Conservation (phyloP, 805 yeast species). For the Kodamaea fukazawae region DNA sequence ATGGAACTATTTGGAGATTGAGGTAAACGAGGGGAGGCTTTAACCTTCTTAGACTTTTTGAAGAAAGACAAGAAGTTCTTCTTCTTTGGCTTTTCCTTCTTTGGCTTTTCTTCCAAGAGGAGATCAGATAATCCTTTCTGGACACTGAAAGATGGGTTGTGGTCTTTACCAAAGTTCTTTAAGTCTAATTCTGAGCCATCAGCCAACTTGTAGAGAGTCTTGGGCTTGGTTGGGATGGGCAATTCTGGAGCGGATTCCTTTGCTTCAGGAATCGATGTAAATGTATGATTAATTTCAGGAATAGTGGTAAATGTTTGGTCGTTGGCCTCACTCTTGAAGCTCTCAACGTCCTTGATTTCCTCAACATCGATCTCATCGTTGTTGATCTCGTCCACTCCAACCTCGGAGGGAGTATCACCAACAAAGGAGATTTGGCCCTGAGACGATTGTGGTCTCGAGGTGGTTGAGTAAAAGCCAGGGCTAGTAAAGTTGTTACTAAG, state of each 20-base stretch:
- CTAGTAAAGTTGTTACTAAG: background rate
- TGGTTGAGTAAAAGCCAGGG: background rate
- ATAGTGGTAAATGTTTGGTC: background rate
- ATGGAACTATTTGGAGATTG: constrained; percentile 14
- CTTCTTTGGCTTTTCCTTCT: constrained; percentile 16
- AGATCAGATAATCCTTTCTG: constrained; percentile 14
- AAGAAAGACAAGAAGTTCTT: constrained; percentile 37
- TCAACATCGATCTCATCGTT: constrained; percentile 2
- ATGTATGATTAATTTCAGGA: background rate
- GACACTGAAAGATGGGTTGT: constrained; percentile 36
- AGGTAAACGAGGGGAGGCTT: constrained; percentile 13
- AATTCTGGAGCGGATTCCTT: constrained; percentile 12
- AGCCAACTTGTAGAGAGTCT: constrained; percentile 12
- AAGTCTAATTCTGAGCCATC: constrained; percentile 40
- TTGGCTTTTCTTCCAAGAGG: constrained; percentile 7
- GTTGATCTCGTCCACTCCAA: background rate
- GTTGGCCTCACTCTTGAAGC: background rate
- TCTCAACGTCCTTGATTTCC: background rate
- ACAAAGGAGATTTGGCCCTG: constrained; percentile 8
- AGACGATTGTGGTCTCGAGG: constrained; percentile 2
- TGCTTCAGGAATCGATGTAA: background rate
- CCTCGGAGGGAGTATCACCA: background rate
- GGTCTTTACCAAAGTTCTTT: constrained; percentile 36
- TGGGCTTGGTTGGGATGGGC: constrained; percentile 14
- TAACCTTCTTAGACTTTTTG: constrained; percentile 23